Conservation (phyloP, 2,329 filamentous ascomycete genomes). For the Scopulariopsis brevicaulis region DNA sequence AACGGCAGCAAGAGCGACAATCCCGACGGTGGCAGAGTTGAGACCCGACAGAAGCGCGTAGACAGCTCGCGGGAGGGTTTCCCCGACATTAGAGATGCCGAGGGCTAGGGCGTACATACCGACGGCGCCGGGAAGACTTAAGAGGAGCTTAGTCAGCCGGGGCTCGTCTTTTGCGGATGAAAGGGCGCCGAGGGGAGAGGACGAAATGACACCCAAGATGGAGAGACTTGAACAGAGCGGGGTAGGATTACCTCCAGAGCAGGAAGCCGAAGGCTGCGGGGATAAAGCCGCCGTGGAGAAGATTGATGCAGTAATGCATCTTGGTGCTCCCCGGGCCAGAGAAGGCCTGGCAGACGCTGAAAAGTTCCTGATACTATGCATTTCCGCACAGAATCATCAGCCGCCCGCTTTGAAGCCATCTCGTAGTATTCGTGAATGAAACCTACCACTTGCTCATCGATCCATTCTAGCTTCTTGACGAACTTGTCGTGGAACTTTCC, state of each 20-base stretch:
- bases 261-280: constrained; percentile 48
- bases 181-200: too few relatives aligned
- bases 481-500: constrained; percentile 51
- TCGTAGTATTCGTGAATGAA: background rate
- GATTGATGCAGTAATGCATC: constrained; percentile 57
- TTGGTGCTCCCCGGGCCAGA: constrained; percentile 61
- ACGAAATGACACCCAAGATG: background rate
- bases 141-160: too few relatives aligned
- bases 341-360: constrained; percentile 56
- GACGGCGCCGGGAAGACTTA: constrained; percentile 57
- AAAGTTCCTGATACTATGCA: constrained; percentile 57
- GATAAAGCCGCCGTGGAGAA: constrained; percentile 49
- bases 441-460: constrained; percentile 56
- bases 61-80: constrained; percentile 46
- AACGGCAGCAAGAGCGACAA: constrained; percentile 59
- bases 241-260: constrained; percentile 46
- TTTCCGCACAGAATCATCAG: background rate
- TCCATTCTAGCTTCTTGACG: constrained; percentile 48
- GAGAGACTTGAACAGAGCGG: background rate
- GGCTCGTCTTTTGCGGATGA: too few relatives aligned
- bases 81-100: constrained; percentile 48
- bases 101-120: constrained; percentile 59
- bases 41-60: constrained; percentile 63
- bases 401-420: background rate
- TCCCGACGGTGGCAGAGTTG: constrained; percentile 61